Conservation (phyloP, 306 rosid species). For the barrel medic (Medicago truncatula) region MtrunA17r5.0-ANR NC_053047.1:42552001-42552500, state of each 20-base stretch:
- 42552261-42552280: background rate
- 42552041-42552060: background rate
- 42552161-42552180: too few species aligned
- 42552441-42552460: slow-evolving; percentile 50
- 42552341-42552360: slow-evolving; percentile 59
- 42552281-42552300: slow-evolving; percentile 62
- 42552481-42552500: slow-evolving; percentile 77
- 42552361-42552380: slow-evolving; percentile 18
- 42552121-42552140: too few species aligned
- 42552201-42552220: background rate
- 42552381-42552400: slow-evolving; percentile 8
- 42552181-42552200: slow-evolving; percentile 4
- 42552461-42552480: slow-evolving; percentile 56
- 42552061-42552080: slow-evolving; percentile 18
- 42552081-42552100: slow-evolving; percentile 18
- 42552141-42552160: too few species aligned
- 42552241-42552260: background rate
- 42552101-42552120: slow-evolving; percentile 1
- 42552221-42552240: slow-evolving; percentile 19
- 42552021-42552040: slow-evolving; percentile 19
- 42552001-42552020: slow-evolving; percentile 9
- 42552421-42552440: slow-evolving; percentile 2
- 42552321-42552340: slow-evolving; percentile 74
- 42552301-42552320: slow-evolving; percentile 65
- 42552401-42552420: slow-evolving; percentile 27